Percentiles rank a stretch among this genome's conserved stretches.
phyloP scores from a whole-genome alignment of 192 early-diverging fungal species.

The Umbelopsis vinacea region DNA sequence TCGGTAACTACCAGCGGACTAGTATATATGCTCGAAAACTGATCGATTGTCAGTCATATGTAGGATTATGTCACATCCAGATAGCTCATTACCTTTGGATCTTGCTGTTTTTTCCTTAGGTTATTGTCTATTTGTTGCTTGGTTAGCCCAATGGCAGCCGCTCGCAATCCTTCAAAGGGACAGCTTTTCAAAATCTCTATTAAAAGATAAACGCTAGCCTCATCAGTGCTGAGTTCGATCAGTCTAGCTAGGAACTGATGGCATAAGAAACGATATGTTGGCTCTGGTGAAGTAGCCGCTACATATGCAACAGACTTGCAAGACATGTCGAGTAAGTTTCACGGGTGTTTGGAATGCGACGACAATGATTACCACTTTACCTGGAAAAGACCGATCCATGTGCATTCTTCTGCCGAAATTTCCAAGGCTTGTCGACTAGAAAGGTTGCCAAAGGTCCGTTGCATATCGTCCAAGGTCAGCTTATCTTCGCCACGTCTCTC shows the following conservation, averaged over 20 bases:
- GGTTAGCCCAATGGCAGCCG: not conserved
- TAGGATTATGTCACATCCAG: not conserved
- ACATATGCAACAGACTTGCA: not conserved
- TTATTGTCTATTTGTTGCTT: constrained; percentile 8
- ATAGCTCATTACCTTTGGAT: not conserved
- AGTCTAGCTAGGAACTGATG: not conserved
- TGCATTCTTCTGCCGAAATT: not conserved
- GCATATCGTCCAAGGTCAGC: not conserved
- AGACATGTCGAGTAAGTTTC: not conserved
- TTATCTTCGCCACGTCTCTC: not conserved
- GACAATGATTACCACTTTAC: not conserved
- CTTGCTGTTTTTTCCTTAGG: not conserved
- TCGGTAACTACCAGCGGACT: not conserved
- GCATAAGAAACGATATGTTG: not conserved
- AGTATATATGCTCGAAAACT: not conserved
- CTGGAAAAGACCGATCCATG: not conserved
- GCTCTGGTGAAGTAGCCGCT: not conserved
- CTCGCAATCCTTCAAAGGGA: not conserved
- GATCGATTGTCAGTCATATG: not conserved
- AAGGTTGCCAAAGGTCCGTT: not conserved
- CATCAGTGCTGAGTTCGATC: not conserved
- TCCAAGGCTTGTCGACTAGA: not conserved
- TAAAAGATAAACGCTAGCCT: not conserved
- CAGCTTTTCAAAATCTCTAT: not conserved
- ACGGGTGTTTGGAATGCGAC: too few relatives aligned